Percentiles rank a stretch among this genome's conserved stretches.
These are phyloP conservation scores for Suillus weaverae DNA, from an alignment of 768 basidiomycete genomes.

Conservation along the genomic window DNA sequence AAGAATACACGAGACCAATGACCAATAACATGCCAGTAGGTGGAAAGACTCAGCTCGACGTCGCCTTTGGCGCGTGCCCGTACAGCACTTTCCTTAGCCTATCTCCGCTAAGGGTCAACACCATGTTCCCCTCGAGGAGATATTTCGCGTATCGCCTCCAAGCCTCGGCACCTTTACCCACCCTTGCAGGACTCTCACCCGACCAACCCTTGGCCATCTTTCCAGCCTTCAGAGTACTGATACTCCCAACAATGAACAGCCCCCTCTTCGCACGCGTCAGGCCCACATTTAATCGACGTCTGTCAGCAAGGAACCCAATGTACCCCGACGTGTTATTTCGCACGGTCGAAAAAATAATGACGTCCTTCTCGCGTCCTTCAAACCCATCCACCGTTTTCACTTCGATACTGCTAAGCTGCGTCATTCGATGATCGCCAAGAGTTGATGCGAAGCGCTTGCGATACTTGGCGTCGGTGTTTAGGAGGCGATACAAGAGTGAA, in stretches of 20 bases:
- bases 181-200: conserved; percentile 18
- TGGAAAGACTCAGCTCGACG: neutral
- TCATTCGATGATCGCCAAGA: conserved; percentile 64
- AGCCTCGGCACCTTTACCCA: conserved; percentile 47
- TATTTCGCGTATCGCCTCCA: conserved; percentile 66
- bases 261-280: conserved; percentile 86
- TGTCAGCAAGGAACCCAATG: conserved; percentile 89
- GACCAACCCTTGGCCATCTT: conserved; percentile 31
- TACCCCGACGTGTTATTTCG: conserved; percentile 74
- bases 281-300: conserved; percentile 85
- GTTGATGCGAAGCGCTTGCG: conserved; percentile 53
- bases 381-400: conserved; percentile 95
- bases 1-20: neutral
- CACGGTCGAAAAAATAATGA: conserved; percentile 90
- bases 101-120: conserved; percentile 47
- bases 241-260: conserved; percentile 77
- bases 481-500: conserved; percentile 63
- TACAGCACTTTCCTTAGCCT: conserved; percentile 38
- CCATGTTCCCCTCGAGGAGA: conserved; percentile 50
- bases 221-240: conserved; percentile 59
- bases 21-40: neutral
- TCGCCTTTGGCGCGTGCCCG: conserved; percentile 18
- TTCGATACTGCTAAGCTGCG: conserved; percentile 70
- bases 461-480: conserved; percentile 56
- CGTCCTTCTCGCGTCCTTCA: conserved; percentile 90